Evolutionary conservation across 2,329 filamentous ascomycete species (phyloP).

Genomic region (Talaromyces atroroseus): DNA sequence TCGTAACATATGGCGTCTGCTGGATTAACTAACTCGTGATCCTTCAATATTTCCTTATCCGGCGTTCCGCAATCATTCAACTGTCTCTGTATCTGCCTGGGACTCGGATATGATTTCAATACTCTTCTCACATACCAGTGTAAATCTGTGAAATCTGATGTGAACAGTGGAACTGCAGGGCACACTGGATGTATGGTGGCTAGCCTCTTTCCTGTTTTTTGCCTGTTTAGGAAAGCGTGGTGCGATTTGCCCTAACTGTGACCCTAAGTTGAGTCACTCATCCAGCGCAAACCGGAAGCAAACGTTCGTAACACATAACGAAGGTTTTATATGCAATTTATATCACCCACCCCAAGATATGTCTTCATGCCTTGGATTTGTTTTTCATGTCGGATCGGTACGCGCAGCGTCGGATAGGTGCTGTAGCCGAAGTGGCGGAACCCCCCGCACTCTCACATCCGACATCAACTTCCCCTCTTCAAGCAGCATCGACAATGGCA

Average conservation of each 20-base stretch:
- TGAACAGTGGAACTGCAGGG: no score
- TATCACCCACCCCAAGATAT: no score
- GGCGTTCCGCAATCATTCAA: background rate
- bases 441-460: constrained; percentile 6
- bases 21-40: background rate
- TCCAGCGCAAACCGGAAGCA: background rate
- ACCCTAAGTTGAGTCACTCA: background rate
- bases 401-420: background rate
- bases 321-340: background rate
- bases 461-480: constrained; percentile 5
- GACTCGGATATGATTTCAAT: background rate
- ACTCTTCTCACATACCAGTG: no score
- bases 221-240: background rate
- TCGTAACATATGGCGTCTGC: background rate
- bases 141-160: no score
- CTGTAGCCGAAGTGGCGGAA: background rate
- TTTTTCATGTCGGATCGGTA: background rate
- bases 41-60: constrained; percentile 5
- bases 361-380: no score
- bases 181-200: no score
- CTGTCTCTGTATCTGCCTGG: background rate
- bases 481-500: background rate
- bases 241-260: background rate
- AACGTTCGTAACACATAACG: background rate
- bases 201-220: constrained; percentile 1